Evolutionary conservation across 176 grass and related monocot genomes (phyloP), one percentile per base, ranked within the genome.

Genomic region (Hsuehochloa calcarea): DNA sequence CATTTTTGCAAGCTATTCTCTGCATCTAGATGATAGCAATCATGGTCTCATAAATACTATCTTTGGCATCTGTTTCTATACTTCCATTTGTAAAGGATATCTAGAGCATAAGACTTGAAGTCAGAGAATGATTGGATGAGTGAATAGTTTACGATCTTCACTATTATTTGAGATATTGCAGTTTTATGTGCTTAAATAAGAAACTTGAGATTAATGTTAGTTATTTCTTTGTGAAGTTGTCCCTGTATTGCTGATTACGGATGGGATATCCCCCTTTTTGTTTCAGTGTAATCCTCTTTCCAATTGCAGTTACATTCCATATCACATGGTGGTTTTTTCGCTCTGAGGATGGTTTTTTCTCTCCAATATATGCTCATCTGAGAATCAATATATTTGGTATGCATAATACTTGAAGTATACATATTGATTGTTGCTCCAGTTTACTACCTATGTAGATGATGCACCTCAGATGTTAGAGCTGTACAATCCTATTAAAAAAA

Each of bases 121-220:
- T 49, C 2, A 2, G 72, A 79, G 22, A 43, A 46, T 10, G 27
- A 64, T 70, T 49, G n/a, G 25, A 71, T 87, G 25, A 77, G 68
- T 87, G 19, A 26, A 62, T 86, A 43, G 62, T 41, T 22, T 37
- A 73, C 66, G 83, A 5, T 81, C 23, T 72, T 76, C 38, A 58
- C 67, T 56, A 11, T 29, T n/a, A 1, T 61, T 67, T 64, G 8
- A 35, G 60, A 79, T 47, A 84, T 49, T 78, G 2, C 67, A 15
- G 23, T 52, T 70, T 54, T 66, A 22, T 16, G 8, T 46, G 6
- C 38, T 65, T 74, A 22, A 56, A 8, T 10, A 66, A 0, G 1
- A 1, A 29, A 29, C 1, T 29, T 1, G 1, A 29, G 29, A 0
- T 1, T 1, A 1, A 1, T 1, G n/a, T n/a, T n/a, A n/a, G n/a